phyloP scores from a whole-genome alignment of 2,329 filamentous ascomycete species.

The Diaporthe ilicicola region DNA sequence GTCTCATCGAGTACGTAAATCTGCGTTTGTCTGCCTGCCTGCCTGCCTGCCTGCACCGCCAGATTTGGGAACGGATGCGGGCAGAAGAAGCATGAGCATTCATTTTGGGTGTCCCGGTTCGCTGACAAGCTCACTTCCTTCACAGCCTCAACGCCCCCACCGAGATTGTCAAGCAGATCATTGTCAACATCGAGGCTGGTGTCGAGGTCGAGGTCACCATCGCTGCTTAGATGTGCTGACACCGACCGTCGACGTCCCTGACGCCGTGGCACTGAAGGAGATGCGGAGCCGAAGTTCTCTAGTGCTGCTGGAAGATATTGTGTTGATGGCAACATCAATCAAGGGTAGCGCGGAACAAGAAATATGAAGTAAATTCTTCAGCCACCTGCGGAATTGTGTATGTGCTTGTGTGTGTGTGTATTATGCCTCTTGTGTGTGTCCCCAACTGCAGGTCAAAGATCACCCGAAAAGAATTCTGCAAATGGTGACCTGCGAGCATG shows the following conservation, averaged over 20 bases:
- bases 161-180: conserved; percentile 97
- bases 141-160: conserved; percentile 89
- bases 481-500: not conserved
- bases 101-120: conserved; percentile 37
- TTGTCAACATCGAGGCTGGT: conserved; percentile 94
- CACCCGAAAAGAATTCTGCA: not conserved
- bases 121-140: conserved; percentile 30
- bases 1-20: conserved; percentile 83
- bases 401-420: not conserved
- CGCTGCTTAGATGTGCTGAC: conserved; percentile 68
- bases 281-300: not conserved
- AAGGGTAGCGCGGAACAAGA: conserved; percentile 25
- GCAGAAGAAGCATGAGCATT: not conserved
- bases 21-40: not conserved
- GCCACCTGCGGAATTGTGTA: not conserved
- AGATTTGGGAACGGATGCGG: not conserved
- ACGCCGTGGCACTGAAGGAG: not conserved
- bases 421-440: too few relatives aligned
- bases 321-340: conserved; percentile 23
- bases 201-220: conserved; percentile 95
- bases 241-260: not conserved
- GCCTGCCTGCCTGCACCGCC: not conserved
- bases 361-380: not conserved
- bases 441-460: too few relatives aligned
- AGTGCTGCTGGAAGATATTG: not conserved